phyloP scores from a whole-genome alignment of 768 basidiomycete species.

The Paxillus ammoniavirescens region DNA sequence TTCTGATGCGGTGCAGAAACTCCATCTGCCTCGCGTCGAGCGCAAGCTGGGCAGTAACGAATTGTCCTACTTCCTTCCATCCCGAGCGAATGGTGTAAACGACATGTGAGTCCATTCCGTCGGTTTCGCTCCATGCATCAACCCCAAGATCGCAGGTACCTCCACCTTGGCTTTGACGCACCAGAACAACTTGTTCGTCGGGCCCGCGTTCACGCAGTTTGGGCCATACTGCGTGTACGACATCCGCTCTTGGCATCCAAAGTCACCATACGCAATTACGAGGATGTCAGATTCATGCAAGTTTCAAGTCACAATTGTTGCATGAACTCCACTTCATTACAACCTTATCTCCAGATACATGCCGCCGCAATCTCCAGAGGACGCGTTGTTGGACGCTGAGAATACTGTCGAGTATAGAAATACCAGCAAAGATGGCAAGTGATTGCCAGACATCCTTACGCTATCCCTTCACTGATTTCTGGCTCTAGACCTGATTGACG shows the following conservation, averaged over 20 bases:
- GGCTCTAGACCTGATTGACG: slow-evolving; percentile 54
- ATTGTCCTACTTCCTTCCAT: slow-evolving; percentile 75
- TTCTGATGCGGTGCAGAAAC: no score
- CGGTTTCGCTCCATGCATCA: not conserved
- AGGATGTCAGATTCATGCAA: slow-evolving; percentile 68
- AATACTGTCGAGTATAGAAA: slow-evolving; percentile 47
- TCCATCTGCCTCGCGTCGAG: slow-evolving; percentile 26
- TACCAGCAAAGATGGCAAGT: slow-evolving; percentile 53
- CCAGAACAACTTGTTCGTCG: slow-evolving; percentile 40
- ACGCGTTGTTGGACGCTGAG: slow-evolving; percentile 49
- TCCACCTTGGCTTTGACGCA: slow-evolving; percentile 68
- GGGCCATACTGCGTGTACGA: slow-evolving; percentile 68
- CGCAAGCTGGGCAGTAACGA: slow-evolving; percentile 73
- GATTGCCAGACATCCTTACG: slow-evolving; percentile 9
- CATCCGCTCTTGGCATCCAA: slow-evolving; percentile 72
- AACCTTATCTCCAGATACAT: slow-evolving; percentile 38
- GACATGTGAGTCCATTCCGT: slow-evolving; percentile 61
- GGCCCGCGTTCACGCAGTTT: slow-evolving; percentile 53
- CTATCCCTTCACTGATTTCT: not conserved
- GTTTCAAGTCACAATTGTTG: slow-evolving; percentile 19
- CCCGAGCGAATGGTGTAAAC: slow-evolving; percentile 78
- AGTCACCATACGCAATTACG: slow-evolving; percentile 58
- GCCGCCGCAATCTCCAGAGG: slow-evolving; percentile 40
- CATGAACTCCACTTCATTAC: not conserved
- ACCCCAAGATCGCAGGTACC: slow-evolving; percentile 54